Percentiles rank a stretch among this genome's conserved stretches.
phyloP scores from a whole-genome alignment of 2,329 filamentous ascomycete genomes.

The Sporothrix inflata region DNA sequence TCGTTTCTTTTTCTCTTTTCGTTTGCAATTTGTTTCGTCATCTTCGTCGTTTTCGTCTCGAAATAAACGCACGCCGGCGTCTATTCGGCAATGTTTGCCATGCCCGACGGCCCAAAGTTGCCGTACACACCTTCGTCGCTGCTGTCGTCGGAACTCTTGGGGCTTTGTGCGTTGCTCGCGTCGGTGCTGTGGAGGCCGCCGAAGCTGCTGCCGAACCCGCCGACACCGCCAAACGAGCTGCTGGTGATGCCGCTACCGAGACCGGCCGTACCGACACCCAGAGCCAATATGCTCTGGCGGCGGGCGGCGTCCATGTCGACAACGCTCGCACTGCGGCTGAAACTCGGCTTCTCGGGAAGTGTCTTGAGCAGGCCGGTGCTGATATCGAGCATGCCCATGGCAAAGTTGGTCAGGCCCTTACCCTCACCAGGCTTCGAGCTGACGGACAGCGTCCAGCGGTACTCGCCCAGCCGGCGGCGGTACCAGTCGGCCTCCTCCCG shows the following conservation, averaged over 20 bases:
- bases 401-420: conserved; percentile 65
- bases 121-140: conserved; percentile 63
- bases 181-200: conserved; percentile 53
- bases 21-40: conserved; percentile 8
- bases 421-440: conserved; percentile 70
- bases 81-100: conserved; percentile 38
- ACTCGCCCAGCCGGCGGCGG: conserved; percentile 79
- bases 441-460: conserved; percentile 90
- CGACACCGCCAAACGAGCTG: conserved; percentile 20
- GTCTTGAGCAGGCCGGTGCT: conserved; percentile 70
- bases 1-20: neutral
- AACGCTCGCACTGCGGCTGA: conserved; percentile 59
- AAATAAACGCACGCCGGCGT: neutral
- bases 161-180: conserved; percentile 56
- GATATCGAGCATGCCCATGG: conserved; percentile 77
- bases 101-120: conserved; percentile 39
- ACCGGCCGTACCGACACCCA: conserved; percentile 28
- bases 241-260: conserved; percentile 37
- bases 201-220: conserved; percentile 41
- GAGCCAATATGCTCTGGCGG: conserved; percentile 34
- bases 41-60: neutral
- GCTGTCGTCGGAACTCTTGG: conserved; percentile 52
- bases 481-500: conserved; percentile 94
- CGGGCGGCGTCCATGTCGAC: conserved; percentile 49
- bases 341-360: conserved; percentile 70